Conservation (phyloP, 768 basidiomycete species). For the Boletus insuetus region DNA sequence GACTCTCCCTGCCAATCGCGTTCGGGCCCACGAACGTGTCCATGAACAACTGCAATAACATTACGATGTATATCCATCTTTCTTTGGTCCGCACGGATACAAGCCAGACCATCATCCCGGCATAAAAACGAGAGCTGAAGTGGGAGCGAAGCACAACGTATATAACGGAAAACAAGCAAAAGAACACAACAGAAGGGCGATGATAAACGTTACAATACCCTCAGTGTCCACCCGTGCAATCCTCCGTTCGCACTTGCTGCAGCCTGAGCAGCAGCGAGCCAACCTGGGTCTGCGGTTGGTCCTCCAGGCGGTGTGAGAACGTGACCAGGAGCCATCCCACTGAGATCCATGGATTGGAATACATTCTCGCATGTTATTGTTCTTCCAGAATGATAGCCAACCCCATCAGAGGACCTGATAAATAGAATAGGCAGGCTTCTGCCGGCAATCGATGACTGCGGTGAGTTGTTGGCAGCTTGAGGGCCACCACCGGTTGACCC, state of each 20-base stretch:
- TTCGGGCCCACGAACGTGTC: slow-evolving; percentile 29
- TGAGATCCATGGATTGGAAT: slow-evolving; percentile 67
- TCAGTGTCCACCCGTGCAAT: slow-evolving; percentile 75
- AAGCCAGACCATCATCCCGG: slow-evolving; percentile 10
- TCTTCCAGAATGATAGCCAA: slow-evolving; percentile 86
- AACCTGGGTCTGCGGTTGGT: slow-evolving; percentile 53
- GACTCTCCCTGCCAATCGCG: slow-evolving; percentile 10
- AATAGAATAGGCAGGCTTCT: slow-evolving; percentile 77
- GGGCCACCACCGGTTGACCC: slow-evolving; percentile 22
- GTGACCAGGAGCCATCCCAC: slow-evolving; percentile 43
- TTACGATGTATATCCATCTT: slow-evolving; percentile 24
- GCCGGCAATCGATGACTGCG: slow-evolving; percentile 54
- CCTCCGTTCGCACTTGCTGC: slow-evolving; percentile 64
- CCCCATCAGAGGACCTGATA: slow-evolving; percentile 78
- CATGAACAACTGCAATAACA: slow-evolving; percentile 17
- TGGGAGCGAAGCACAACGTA: slow-evolving; percentile 22
- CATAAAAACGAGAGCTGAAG: slow-evolving; percentile 7
- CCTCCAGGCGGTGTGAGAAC: slow-evolving; percentile 45
- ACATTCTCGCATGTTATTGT: slow-evolving; percentile 82
- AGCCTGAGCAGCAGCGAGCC: slow-evolving; percentile 74
- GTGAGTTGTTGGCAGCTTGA: slow-evolving; percentile 27
- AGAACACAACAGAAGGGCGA: slow-evolving; percentile 24
- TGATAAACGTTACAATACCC: slow-evolving; percentile 58
- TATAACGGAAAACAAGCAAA: slow-evolving; percentile 27
- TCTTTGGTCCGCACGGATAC: slow-evolving; percentile 4